A percentile compares a stretch with the other conserved stretches of the same genome.
These are phyloP conservation scores for Kodamaea kaohsiungensis DNA, from an alignment of 805 yeast genomes.

Conservation along the genomic window DNA sequence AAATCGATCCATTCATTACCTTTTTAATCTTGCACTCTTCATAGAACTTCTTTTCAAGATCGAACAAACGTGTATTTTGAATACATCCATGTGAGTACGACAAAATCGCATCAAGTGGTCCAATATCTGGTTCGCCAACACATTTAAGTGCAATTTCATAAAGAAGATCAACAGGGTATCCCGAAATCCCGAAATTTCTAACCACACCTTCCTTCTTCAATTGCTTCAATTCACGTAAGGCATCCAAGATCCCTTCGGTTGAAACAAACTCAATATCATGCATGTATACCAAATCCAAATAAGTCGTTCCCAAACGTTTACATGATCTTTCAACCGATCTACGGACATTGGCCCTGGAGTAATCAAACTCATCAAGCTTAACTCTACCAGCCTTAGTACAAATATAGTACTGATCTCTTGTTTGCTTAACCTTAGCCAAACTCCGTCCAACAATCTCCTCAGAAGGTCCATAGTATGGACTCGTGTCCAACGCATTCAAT, in stretches of 20 bases:
- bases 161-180: constrained; percentile 78
- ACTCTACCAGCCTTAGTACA: constrained; percentile 89
- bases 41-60: constrained; percentile 50
- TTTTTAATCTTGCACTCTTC: constrained; percentile 54
- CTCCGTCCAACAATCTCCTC: constrained; percentile 75
- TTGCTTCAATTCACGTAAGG: constrained; percentile 57
- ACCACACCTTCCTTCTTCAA: constrained; percentile 67
- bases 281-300: constrained; percentile 79
- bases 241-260: constrained; percentile 55
- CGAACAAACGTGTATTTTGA: constrained; percentile 62
- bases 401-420: constrained; percentile 65
- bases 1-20: constrained; percentile 79
- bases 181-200: constrained; percentile 73
- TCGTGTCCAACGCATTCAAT: constrained; percentile 79
- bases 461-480: constrained; percentile 92
- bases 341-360: constrained; percentile 59
- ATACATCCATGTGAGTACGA: constrained; percentile 82
- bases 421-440: constrained; percentile 35
- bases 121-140: constrained; percentile 43
- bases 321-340: constrained; percentile 67
- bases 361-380: constrained; percentile 69
- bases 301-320: constrained; percentile 60
- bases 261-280: constrained; percentile 88
- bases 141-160: constrained; percentile 49
- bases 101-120: constrained; percentile 71